Percentiles rank a stretch among this genome's conserved stretches.
These are phyloP conservation scores for Erucastrum elatum DNA, from an alignment of 345 rosid species.

Conservation along the genomic window DNA sequence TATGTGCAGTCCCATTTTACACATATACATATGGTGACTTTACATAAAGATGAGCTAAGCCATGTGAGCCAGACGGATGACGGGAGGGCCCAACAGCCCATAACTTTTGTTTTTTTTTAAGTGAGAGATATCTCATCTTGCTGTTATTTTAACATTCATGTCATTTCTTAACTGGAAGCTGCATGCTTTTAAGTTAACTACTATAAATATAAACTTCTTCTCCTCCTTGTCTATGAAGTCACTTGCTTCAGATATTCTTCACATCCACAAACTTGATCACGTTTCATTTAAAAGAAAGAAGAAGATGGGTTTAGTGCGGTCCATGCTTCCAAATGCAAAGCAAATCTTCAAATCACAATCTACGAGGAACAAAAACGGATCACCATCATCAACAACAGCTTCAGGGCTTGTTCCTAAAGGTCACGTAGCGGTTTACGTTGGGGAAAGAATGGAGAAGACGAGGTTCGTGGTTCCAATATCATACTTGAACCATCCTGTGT, in stretches of 20 bases:
- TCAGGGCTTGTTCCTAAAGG: slow-evolving; percentile 47
- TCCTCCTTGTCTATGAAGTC: slow-evolving; percentile 31
- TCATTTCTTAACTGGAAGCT: slow-evolving; percentile 29
- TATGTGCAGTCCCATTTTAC: slow-evolving; percentile 7
- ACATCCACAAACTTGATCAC: not conserved
- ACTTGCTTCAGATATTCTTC: not conserved
- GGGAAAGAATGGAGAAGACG: slow-evolving; percentile 44
- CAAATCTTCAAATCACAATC: slow-evolving; percentile 44
- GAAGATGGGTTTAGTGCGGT: slow-evolving; percentile 43
- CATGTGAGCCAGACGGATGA: slow-evolving; percentile 39
- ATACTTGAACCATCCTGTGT: slow-evolving; percentile 64
- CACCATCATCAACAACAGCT: slow-evolving; percentile 23
- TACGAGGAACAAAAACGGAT: slow-evolving; percentile 26
- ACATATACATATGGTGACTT: not conserved
- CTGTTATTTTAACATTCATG: slow-evolving; percentile 15
- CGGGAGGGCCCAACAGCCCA: slow-evolving; percentile 38
- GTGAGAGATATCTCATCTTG: slow-evolving; percentile 15
- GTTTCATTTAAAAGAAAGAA: slow-evolving; percentile 5
- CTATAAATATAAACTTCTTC: slow-evolving; percentile 34
- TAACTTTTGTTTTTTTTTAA: slow-evolving; percentile 2
- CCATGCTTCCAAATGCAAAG: slow-evolving; percentile 41
- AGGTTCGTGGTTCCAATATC: slow-evolving; percentile 73
- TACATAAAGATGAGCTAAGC: slow-evolving; percentile 30
- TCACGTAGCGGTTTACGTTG: slow-evolving; percentile 42
- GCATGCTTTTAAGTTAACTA: not conserved